These are phyloP conservation scores for Waltergamsia citrina DNA, from an alignment of 2,329 filamentous ascomycete species.

Conservation along the genomic window DNA sequence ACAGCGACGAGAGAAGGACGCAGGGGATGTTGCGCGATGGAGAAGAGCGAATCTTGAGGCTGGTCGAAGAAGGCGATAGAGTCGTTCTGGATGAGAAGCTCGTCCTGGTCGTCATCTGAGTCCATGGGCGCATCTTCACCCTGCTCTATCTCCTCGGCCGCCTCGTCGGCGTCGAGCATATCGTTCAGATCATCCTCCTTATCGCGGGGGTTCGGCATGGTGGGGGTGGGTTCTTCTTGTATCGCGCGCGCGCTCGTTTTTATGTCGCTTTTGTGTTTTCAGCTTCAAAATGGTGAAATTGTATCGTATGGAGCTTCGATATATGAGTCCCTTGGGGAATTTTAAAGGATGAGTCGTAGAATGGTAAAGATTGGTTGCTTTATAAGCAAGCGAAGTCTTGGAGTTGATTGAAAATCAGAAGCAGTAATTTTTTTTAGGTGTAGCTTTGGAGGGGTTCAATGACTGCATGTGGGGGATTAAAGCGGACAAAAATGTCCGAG, in stretches of 20 bases:
- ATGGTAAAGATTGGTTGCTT: no score
- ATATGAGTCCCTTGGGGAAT: no score
- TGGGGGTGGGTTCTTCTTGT: conserved; percentile 3
- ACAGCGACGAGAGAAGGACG: conserved; percentile 73
- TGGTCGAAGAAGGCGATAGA: conserved; percentile 85
- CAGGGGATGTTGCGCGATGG: conserved; percentile 85
- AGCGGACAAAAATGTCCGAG: no score
- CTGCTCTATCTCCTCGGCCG: conserved; percentile 60
- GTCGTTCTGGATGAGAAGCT: conserved; percentile 82
- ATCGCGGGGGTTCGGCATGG: conserved; percentile 10
- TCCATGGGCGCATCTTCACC: conserved; percentile 67
- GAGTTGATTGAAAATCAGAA: no score
- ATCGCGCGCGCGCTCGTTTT: neutral
- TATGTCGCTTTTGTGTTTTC: neutral
- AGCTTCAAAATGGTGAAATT: no score
- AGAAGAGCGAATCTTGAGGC: conserved; percentile 87
- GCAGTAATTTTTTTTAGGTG: no score
- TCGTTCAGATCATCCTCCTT: conserved; percentile 38
- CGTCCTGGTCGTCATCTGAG: conserved; percentile 57
- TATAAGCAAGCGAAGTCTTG: no score
- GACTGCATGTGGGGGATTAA: no score
- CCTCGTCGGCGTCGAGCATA: conserved; percentile 69
- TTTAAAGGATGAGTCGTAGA: no score
- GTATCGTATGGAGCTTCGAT: no score
- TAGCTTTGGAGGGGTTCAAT: no score